phyloP scores from a whole-genome alignment of 306 rosid species.

The Comarum palustre region DNA sequence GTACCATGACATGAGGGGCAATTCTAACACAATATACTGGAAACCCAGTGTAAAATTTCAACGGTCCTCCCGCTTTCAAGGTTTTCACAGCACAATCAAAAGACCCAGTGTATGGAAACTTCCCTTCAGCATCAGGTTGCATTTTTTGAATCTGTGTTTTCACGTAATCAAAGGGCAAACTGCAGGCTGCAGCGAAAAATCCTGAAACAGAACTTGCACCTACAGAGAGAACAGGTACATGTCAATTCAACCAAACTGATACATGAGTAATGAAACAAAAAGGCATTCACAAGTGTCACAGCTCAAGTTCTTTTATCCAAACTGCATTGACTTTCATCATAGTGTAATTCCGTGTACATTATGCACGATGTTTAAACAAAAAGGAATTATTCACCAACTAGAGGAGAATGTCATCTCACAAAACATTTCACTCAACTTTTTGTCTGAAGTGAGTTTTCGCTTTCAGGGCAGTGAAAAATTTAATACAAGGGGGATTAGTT shows the following conservation, averaged over 20 bases:
- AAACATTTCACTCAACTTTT: neutral
- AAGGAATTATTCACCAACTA: neutral
- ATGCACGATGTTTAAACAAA: neutral
- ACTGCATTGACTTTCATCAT: neutral
- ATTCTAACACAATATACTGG: slow-evolving; percentile 90
- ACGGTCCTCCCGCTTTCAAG: slow-evolving; percentile 74
- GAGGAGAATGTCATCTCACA: neutral
- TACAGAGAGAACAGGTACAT: slow-evolving; percentile 21
- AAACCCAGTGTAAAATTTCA: slow-evolving; percentile 86
- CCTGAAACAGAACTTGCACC: slow-evolving; percentile 94
- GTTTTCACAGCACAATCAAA: slow-evolving; percentile 77
- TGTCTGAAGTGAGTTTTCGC: neutral
- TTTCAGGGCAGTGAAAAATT: neutral
- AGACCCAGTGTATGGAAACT: slow-evolving; percentile 86
- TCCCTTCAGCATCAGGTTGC: slow-evolving; percentile 94
- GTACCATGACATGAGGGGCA: slow-evolving; percentile 97
- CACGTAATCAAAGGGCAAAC: slow-evolving; percentile 92
- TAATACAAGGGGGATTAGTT: neutral
- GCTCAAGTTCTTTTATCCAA: neutral
- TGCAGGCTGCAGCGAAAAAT: slow-evolving; percentile 90
- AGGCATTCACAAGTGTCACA: neutral
- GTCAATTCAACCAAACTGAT: slow-evolving; percentile 5
- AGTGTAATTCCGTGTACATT: neutral
- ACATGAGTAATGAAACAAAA: neutral
- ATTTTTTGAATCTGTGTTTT: slow-evolving; percentile 97